A percentile compares a stretch with the other conserved stretches of the same genome.
These are phyloP conservation scores for Terana coerulea DNA, from an alignment of 768 basidiomycete genomes.

Conservation along the genomic window DNA sequence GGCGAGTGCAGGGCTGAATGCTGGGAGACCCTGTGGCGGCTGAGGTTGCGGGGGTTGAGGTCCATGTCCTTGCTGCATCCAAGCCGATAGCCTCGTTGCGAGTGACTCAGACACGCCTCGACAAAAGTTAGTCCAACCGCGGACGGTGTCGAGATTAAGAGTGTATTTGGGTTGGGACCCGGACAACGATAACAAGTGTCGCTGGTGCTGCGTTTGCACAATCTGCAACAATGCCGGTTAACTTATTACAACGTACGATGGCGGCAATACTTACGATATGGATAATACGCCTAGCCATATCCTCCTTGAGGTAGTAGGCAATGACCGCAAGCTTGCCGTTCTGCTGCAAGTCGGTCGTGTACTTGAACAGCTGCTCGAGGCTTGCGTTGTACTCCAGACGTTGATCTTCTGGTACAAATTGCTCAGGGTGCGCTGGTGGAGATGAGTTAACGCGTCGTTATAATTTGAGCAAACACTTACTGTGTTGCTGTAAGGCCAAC, in stretches of 20 bases:
- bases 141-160: constrained; percentile 1
- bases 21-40: not conserved
- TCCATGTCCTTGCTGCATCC: not conserved
- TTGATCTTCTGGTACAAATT: not conserved
- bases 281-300: not conserved
- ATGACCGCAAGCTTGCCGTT: not conserved
- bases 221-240: not conserved
- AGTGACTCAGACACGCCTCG: not conserved
- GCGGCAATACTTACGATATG: constrained; percentile 1
- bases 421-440: not conserved
- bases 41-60: constrained; percentile 10
- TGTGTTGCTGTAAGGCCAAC: not conserved
- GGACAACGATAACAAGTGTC: not conserved
- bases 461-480: not conserved
- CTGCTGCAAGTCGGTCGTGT: not conserved
- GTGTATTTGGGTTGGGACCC: not conserved
- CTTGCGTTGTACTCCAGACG: not conserved
- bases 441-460: not conserved
- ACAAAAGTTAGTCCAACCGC: constrained; percentile 1
- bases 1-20: constrained; percentile 4
- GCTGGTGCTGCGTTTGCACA: not conserved
- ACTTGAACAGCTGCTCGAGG: constrained; percentile 3
- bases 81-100: not conserved
- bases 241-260: too few species aligned
- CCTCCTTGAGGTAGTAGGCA: not conserved